Base-by-base conservation (phyloP, 2,329 filamentous ascomycete species). In the Calonectria leucothoes region DNA sequence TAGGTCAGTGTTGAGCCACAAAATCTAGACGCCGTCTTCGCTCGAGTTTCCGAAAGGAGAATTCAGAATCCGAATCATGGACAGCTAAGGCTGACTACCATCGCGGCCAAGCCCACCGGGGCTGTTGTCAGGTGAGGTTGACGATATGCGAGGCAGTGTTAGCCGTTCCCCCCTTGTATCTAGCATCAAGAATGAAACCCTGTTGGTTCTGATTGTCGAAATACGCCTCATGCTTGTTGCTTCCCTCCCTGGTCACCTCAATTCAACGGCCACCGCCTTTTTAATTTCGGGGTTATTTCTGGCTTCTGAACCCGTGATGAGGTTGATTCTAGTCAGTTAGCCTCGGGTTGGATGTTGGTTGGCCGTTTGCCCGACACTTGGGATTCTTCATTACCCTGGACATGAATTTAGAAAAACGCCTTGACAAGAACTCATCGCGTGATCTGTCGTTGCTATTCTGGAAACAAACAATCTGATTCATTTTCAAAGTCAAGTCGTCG, bases 91-190 rank as follows among this genome's bases (percentile, higher is more conserved):
- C 66, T 61, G 37, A 64, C 35, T 31, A 59, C 31, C 57, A 65
- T 51, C 33, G 64, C 33, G 5, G 31, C 14, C 20, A 59, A 48
- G 45, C 31, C 33, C 23, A 23, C 52, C 15, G 37, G 55, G 20
- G n/a, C 35, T 35, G 48, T 35, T 71, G 42, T 80, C 78, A 80
- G 77, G 78, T 80, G 78, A 80, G 78, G 71, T 66, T 45, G 45
- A 33, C 37, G 59, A 66, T 66, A 76, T 80, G 78, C 78, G 70
- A 72, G 76, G 66, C 73, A 73, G 70, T 45, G 39, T 71, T 65
- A 39, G 45, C 69, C 66, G 51, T 66, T 49, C 42, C 68, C 25
- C 65, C 66, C 42, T 12, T 17, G 25, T 57, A 52, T 64, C 42
- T 35, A 33, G 15, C 51, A 55, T 66, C 61, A 25, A 48, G 57